Evolutionary conservation across 495 filamentous ascomycete species (phyloP).

Genomic region (Wilcoxina mikolae): DNA sequence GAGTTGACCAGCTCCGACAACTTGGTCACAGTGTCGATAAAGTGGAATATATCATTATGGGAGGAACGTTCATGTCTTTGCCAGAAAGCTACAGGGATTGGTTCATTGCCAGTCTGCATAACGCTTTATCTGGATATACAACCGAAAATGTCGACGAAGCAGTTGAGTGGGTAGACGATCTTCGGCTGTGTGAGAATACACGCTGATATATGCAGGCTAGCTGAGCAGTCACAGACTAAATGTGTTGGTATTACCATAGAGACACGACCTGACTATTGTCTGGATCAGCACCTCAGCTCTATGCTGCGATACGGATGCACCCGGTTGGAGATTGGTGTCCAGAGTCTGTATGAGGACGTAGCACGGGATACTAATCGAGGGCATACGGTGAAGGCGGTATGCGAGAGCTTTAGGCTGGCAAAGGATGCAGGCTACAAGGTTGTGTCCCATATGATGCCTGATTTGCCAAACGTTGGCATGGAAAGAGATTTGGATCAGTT

Average conservation of each 20-base stretch:
- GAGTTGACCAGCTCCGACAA: constrained; percentile 89
- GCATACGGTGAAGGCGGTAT: constrained; percentile 86
- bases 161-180: constrained; percentile 78
- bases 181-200: constrained; percentile 40
- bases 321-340: constrained; percentile 83
- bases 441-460: constrained; percentile 98
- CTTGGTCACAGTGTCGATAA: constrained; percentile 96
- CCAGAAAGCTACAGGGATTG: constrained; percentile 73
- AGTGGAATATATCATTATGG: constrained; percentile 99
- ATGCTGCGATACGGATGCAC: constrained; percentile 98
- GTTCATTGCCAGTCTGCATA: constrained; percentile 91
- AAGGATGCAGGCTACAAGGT: constrained; percentile 99
- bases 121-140: constrained; percentile 85
- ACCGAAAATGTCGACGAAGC: constrained; percentile 88
- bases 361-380: constrained; percentile 93
- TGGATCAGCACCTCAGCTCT: constrained; percentile 75
- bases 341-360: constrained; percentile 96
- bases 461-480: constrained; percentile 95
- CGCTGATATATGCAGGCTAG: too few species aligned
- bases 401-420: constrained; percentile 82
- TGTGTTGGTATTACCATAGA: constrained; percentile 98
- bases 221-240: constrained; percentile 39
- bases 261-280: constrained; percentile 88
- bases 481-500: constrained; percentile 95
- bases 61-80: constrained; percentile 96